A percentile compares a stretch with the other conserved stretches of the same genome.
phyloP scores from a whole-genome alignment of 495 filamentous ascomycete species.

The Aspergillus saccharolyticus region DNA sequence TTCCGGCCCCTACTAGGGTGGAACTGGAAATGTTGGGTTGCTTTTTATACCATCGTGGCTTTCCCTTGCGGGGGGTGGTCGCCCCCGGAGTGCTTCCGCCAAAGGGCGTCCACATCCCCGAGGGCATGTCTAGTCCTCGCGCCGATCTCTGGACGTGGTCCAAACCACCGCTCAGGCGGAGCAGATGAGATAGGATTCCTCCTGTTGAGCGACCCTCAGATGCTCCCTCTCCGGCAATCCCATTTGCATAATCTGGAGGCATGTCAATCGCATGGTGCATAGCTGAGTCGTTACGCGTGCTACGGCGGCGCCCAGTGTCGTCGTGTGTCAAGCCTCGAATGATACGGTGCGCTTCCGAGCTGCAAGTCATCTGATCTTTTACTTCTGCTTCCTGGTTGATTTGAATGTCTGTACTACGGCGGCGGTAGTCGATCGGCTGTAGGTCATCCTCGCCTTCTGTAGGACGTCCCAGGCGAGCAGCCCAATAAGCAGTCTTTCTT shows the following conservation, averaged over 20 bases:
- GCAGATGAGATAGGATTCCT: slow-evolving; percentile 32
- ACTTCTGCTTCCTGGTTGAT: background rate
- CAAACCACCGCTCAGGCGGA: slow-evolving; percentile 23
- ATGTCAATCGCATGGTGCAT: background rate
- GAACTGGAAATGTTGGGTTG: slow-evolving; percentile 27
- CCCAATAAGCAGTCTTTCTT: background rate
- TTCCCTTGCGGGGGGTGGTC: slow-evolving; percentile 21
- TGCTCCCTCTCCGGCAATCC: background rate
- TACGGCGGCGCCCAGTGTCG: background rate
- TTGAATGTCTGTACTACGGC: background rate
- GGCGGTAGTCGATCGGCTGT: background rate
- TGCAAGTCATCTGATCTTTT: background rate
- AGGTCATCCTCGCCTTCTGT: slow-evolving; percentile 3
- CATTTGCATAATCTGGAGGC: background rate
- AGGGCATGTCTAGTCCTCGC: background rate
- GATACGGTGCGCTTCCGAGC: slow-evolving; percentile 21
- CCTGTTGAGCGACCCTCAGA: slow-evolving; percentile 23
- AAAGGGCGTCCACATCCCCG: slow-evolving; percentile 1
- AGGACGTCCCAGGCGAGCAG: slow-evolving; percentile 9
- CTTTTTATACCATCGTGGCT: slow-evolving; percentile 35
- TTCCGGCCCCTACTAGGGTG: slow-evolving; percentile 18
- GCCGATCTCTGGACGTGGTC: slow-evolving; percentile 1
- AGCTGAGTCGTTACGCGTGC: background rate
- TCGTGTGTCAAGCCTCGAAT: slow-evolving; percentile 20
- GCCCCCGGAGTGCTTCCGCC: slow-evolving; percentile 10